These are phyloP conservation scores for Scheffersomyces insectosa DNA, from an alignment of 1,139 yeast species.

Conservation along the genomic window DNA sequence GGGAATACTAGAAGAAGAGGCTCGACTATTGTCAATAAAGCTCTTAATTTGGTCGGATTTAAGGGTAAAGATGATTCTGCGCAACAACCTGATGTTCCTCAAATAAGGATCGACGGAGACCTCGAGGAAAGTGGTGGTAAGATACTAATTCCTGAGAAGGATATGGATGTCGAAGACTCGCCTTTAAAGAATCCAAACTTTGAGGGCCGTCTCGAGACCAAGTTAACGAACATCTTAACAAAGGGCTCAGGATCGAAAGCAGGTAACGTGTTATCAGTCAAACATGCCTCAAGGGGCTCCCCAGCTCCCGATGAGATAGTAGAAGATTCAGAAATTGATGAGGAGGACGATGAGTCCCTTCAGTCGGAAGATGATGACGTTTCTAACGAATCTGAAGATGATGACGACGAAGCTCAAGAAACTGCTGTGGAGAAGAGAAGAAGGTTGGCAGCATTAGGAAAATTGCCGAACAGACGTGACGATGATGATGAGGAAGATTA, in stretches of 20 bases:
- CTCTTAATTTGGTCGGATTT: conserved; percentile 54
- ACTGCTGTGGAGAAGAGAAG: conserved; percentile 73
- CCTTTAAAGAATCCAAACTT: conserved; percentile 18
- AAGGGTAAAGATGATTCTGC: conserved; percentile 24
- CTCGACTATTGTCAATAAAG: conserved; percentile 39
- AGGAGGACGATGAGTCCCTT: conserved; percentile 5
- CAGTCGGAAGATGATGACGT: conserved; percentile 12
- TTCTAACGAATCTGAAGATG: conserved; percentile 23
- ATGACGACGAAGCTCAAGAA: conserved; percentile 42
- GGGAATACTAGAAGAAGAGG: conserved; percentile 25
- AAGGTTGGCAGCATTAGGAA: conserved; percentile 81
- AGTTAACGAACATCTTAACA: conserved; percentile 24
- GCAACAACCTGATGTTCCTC: not conserved
- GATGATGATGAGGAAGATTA: conserved; percentile 60
- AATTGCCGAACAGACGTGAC: conserved; percentile 40
- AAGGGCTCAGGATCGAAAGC: not conserved
- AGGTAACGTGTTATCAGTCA: not conserved
- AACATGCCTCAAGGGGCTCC: not conserved
- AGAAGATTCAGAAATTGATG: conserved; percentile 17
- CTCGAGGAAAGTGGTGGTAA: conserved; percentile 5
- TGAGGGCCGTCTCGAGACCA: conserved; percentile 28
- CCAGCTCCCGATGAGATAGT: not conserved
- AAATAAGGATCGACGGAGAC: conserved; percentile 3
- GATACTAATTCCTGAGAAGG: conserved; percentile 18
- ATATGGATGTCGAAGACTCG: conserved; percentile 21